Conservation (phyloP, 371 early-diverging fungal species). For the Catenaria anguillulae region DNA sequence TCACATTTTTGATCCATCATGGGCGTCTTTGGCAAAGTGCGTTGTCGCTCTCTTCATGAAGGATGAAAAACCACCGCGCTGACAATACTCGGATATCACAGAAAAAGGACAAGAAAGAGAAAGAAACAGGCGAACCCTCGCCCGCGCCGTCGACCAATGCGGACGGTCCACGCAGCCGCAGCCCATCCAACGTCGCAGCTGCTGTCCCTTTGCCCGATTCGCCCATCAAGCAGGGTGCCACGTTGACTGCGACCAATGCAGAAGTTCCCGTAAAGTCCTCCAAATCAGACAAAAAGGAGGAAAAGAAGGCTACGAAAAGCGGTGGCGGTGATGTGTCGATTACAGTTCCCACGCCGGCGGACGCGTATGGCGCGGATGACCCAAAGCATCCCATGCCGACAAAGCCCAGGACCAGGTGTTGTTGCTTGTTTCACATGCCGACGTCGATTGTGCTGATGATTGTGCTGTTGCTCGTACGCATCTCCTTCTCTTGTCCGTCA, state of each 20-base stretch:
- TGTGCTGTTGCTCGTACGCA: conserved; percentile 3
- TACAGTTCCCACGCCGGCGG: too few species aligned
- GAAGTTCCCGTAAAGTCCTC: too few species aligned
- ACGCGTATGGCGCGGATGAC: background rate
- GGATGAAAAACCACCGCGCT: background rate
- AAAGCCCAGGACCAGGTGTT: background rate
- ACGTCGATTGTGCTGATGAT: conserved; percentile 7
- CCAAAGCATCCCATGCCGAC: background rate
- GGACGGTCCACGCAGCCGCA: background rate
- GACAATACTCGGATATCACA: background rate
- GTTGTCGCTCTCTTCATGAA: background rate
- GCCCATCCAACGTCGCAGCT: background rate
- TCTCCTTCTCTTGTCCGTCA: background rate
- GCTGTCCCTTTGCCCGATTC: background rate
- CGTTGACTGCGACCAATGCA: background rate
- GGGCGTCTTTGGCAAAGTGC: background rate
- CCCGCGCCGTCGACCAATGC: background rate
- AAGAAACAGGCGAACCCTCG: background rate
- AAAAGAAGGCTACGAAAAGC: too few species aligned
- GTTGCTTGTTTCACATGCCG: conserved; percentile 1
- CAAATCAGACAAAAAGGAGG: too few species aligned
- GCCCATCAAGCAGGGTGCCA: background rate
- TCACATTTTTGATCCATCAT: background rate
- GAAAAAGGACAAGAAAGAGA: background rate
- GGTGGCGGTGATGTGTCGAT: too few species aligned